Evolutionary conservation across 495 filamentous ascomycete species (phyloP), one percentile per base, ranked within the genome.

Genomic region (Daldinia loculata): DNA sequence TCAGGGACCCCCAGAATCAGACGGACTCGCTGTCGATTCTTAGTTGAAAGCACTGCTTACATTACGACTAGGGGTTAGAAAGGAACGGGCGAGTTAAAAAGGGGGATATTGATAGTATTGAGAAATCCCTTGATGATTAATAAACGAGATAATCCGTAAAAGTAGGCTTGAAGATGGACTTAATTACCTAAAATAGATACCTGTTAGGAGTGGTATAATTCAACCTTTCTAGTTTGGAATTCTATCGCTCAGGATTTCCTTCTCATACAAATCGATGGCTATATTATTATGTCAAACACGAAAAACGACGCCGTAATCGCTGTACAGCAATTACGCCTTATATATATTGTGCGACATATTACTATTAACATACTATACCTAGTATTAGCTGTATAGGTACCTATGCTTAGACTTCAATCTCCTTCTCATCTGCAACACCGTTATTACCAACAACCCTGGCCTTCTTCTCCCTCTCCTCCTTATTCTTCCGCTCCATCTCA

Each of bases 401-500:
- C n/a, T 43, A 41, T 29, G 6, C 34, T 58, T 26, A 60, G 11
- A 60, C 56, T 32, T 67, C 63, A 41, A 43, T 68, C 60, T 72
- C 70, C 57, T 69, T 72, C 1, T 71, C 52, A n/a, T 34, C 58
- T 17, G 51, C 6, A 29, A 17, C 19, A 22, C 61, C 61, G 8
- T 17, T 22, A 30, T 24, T 30, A 56, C 27, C 39, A n/a, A 48
- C 61, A 3, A 41, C 56, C 9, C 51, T 39, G 30, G 8, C 62
- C 50, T 43, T 61, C 36, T 34, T 60, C 8, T 75, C 59, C 63
- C 79, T 76, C 41, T 76, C 70, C 24, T 43, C 30, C 55, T 79
- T 76, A 15, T 75, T 72, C 63, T 61, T 67, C 29, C 66, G 63
- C 34, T 72, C 75, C 77, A 83, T 79, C 64, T 82, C 80, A 38